A percentile compares a stretch with the other conserved stretches of the same genome.
phyloP scores from a whole-genome alignment of 176 grass and related monocot genomes.

The Rhipidocladum racemiflorum region DNA sequence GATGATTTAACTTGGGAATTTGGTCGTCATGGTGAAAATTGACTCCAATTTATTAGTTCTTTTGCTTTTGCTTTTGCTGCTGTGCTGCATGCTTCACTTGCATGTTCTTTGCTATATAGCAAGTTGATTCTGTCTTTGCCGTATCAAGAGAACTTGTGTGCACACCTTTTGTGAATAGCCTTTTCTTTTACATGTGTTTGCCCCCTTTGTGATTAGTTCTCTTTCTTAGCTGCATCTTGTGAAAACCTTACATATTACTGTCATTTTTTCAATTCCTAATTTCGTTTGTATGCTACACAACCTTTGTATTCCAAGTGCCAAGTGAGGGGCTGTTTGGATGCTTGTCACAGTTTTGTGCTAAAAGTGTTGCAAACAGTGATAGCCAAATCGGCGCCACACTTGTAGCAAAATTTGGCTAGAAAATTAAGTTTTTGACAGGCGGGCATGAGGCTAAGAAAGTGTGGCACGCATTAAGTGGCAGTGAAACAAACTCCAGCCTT shows the following conservation, averaged over 20 bases:
- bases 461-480: not conserved
- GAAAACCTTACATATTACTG: not conserved
- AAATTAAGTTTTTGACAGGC: not conserved
- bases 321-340: not conserved
- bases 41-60: not conserved
- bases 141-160: not conserved
- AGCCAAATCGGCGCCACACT: not conserved
- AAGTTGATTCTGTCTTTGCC: not conserved
- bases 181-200: not conserved
- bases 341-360: not conserved
- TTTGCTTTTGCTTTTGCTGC: not conserved
- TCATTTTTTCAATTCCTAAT: not conserved
- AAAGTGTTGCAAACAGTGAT: not conserved
- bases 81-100: not conserved
- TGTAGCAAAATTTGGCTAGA: not conserved
- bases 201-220: not conserved
- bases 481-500: not conserved
- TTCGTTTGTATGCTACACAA: not conserved
- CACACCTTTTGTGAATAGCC: not conserved
- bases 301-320: not conserved
- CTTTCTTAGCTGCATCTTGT: not conserved
- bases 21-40: not conserved
- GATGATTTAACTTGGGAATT: not conserved
- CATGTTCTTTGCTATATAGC: not conserved
- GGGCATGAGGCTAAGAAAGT: not conserved